Evolutionary conservation across 2,329 filamentous ascomycete species (phyloP).

Genomic region (Monosporascus sp.): DNA sequence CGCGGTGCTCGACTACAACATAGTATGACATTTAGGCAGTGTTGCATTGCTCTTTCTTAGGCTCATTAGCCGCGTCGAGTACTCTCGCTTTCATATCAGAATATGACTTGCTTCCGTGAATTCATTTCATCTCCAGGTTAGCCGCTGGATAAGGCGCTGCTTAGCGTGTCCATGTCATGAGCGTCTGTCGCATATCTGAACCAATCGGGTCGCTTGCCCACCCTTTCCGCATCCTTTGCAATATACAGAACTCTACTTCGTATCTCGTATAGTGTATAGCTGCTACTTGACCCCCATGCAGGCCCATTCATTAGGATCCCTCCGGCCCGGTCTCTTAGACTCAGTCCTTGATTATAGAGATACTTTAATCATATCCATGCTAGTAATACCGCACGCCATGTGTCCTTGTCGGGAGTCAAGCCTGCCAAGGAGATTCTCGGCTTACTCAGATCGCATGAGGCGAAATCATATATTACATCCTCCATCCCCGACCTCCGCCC

Average conservation of each 20-base stretch:
- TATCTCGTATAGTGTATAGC: conserved; percentile 16
- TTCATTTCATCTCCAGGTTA: conserved; percentile 13
- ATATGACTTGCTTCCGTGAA: conserved; percentile 15
- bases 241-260: conserved; percentile 15
- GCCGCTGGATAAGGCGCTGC: not conserved
- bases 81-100: not conserved
- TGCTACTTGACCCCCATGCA: conserved; percentile 16
- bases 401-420: conserved; percentile 21
- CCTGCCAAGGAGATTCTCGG: conserved; percentile 12
- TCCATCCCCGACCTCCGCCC: conserved; percentile 6
- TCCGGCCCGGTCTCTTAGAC: conserved; percentile 19
- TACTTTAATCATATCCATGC: conserved; percentile 6
- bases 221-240: conserved; percentile 15
- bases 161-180: conserved; percentile 3
- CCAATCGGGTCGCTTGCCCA: conserved; percentile 22
- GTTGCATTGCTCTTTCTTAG: not conserved
- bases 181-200: conserved; percentile 23
- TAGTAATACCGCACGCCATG: conserved; percentile 14
- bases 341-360: conserved; percentile 14
- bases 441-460: conserved; percentile 5
- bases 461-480: conserved; percentile 21
- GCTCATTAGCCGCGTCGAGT: not conserved
- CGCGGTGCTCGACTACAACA: not conserved
- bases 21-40: not conserved
- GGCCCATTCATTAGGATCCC: conserved; percentile 15